phyloP scores from a whole-genome alignment of 139 green algal genomes.

The Chlamydomonas eustigma region DNA sequence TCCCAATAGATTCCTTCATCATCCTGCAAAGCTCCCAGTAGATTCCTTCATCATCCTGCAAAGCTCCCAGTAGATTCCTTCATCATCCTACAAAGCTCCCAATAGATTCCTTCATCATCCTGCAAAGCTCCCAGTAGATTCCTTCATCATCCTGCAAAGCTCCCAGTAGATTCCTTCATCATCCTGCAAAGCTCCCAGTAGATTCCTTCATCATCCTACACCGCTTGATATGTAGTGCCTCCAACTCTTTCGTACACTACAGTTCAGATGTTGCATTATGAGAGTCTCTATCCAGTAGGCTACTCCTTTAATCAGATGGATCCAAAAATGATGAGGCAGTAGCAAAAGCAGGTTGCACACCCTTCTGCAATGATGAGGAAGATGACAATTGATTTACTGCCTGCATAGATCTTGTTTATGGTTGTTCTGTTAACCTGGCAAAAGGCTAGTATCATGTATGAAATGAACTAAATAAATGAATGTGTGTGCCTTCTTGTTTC shows the following conservation, averaged over 20 bases:
- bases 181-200: not conserved
- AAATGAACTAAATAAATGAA: no score
- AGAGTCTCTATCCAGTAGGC: not conserved
- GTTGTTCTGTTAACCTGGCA: no score
- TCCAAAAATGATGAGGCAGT: not conserved
- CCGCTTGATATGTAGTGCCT: not conserved
- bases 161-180: not conserved
- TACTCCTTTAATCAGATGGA: not conserved
- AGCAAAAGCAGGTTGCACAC: not conserved
- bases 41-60: not conserved
- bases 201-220: not conserved
- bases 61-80: not conserved
- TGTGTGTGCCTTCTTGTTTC: no score
- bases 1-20: not conserved
- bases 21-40: not conserved
- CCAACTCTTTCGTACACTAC: not conserved
- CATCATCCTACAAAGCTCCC: not conserved
- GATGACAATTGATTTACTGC: not conserved
- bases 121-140: not conserved
- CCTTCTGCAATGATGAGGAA: conserved; percentile 1
- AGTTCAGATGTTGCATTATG: not conserved
- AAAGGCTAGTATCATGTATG: no score
- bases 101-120: not conserved
- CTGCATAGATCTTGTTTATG: no score
- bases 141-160: not conserved